These are phyloP conservation scores for Candida buenavistaensis DNA, from an alignment of 1,139 yeast genomes.

Conservation along the genomic window DNA sequence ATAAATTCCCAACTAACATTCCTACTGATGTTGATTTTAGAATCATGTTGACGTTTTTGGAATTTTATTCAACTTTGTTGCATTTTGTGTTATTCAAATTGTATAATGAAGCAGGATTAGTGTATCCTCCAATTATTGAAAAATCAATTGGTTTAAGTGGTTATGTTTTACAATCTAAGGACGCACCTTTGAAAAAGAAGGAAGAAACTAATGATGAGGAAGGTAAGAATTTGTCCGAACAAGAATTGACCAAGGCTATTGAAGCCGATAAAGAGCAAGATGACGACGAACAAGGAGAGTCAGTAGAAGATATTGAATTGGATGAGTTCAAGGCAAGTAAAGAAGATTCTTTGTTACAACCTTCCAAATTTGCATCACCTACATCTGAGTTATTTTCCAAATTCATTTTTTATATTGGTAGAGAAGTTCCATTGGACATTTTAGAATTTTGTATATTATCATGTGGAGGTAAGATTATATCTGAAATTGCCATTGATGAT, in stretches of 20 bases:
- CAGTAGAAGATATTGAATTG: constrained; percentile 48
- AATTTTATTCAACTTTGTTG: constrained; percentile 87
- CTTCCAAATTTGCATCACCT: constrained; percentile 60
- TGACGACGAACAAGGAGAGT: constrained; percentile 40
- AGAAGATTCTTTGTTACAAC: constrained; percentile 82
- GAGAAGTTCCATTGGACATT: constrained; percentile 94
- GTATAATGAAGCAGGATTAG: constrained; percentile 79
- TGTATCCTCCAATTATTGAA: constrained; percentile 90
- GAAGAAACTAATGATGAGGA: constrained; percentile 27
- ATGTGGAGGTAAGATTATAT: constrained; percentile 82
- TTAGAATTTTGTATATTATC: constrained; percentile 85
- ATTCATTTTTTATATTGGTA: constrained; percentile 83
- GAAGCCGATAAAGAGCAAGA: constrained; percentile 47
- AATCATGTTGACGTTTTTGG: constrained; percentile 95
- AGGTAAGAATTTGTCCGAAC: constrained; percentile 40
- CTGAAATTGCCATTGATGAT: constrained; percentile 88
- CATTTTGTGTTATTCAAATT: constrained; percentile 85
- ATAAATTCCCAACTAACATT: constrained; percentile 92
- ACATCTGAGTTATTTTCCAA: constrained; percentile 66
- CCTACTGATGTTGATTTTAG: constrained; percentile 95
- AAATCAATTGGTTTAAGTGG: constrained; percentile 86
- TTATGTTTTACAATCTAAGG: constrained; percentile 59
- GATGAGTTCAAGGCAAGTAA: constrained; percentile 69
- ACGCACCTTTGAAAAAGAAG: constrained; percentile 22
- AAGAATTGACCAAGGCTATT: constrained; percentile 51